phyloP scores from a whole-genome alignment of 176 grass and related monocot genomes.

The Ampelocalamus luodianensis region DNA sequence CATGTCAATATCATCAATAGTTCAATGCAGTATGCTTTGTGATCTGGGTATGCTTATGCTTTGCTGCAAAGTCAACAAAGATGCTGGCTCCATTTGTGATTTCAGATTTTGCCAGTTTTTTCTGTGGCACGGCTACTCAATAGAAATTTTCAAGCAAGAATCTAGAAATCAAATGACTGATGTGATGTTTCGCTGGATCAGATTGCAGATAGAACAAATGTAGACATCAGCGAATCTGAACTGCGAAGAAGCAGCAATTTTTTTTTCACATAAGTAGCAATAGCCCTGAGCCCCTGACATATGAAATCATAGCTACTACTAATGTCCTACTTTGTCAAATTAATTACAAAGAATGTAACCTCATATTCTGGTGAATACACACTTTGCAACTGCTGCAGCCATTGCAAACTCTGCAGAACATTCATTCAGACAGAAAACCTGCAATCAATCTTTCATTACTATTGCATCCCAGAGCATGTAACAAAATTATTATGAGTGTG shows the following conservation, averaged over 20 bases:
- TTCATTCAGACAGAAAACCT: not conserved
- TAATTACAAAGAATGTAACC: conserved; percentile 29
- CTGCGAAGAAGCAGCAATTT: not conserved
- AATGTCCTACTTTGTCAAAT: not conserved
- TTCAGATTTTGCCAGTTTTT: conserved; percentile 14
- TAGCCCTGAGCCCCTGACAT: not conserved
- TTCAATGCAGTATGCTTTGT: not conserved
- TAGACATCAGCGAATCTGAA: conserved; percentile 48
- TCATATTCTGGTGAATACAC: not conserved
- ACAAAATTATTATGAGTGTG: not conserved
- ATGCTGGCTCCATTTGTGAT: conserved; percentile 21
- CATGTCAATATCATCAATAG: conserved; percentile 5
- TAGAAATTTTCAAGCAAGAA: conserved; percentile 28
- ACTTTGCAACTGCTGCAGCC: not conserved
- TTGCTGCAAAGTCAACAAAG: conserved; percentile 37
- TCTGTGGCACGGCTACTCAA: conserved; percentile 28
- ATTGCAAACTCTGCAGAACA: conserved; percentile 9
- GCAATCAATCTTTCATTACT: conserved; percentile 15
- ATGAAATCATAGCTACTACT: not conserved
- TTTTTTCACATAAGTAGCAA: conserved; percentile 23
- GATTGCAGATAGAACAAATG: conserved; percentile 55
- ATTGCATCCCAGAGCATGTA: conserved; percentile 24
- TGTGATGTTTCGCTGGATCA: conserved; percentile 46
- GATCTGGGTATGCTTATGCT: conserved; percentile 13
- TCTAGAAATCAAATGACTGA: conserved; percentile 43